phyloP scores from a whole-genome alignment of 2,329 filamentous ascomycete genomes.

The Cordyceps tenuipes region DNA sequence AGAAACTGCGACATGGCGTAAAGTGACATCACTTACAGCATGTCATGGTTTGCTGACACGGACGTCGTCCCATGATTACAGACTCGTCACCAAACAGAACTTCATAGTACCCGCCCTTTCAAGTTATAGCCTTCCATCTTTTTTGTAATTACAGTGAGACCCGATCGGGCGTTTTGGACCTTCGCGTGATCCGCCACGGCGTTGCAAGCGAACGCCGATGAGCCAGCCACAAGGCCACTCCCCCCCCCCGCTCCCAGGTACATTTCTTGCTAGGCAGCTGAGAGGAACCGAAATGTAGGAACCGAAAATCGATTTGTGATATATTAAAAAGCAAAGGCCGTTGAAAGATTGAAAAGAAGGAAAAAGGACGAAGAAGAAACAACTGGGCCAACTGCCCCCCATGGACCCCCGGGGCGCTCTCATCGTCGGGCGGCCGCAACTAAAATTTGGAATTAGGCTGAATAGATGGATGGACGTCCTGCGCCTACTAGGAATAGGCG shows the following conservation, averaged over 20 bases:
- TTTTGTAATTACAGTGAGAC: neutral
- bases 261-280: neutral
- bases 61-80: neutral
- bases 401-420: too few species aligned
- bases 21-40: neutral
- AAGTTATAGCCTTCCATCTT: neutral
- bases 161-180: neutral
- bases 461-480: too few species aligned
- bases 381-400: conserved; percentile 1
- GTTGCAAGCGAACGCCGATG: neutral
- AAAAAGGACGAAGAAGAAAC: too few species aligned
- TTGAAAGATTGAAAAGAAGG: too few species aligned
- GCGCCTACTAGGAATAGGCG: too few species aligned
- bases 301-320: too few species aligned
- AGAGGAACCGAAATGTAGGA: neutral
- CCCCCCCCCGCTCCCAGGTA: too few species aligned
- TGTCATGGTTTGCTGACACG: neutral
- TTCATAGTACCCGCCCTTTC: neutral
- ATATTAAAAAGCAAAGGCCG: too few species aligned
- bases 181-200: neutral
- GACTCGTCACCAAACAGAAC: neutral
- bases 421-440: too few species aligned
- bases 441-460: too few species aligned
- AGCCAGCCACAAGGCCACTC: conserved; percentile 5
- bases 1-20: neutral